These are phyloP conservation scores for Firmiana major DNA, from an alignment of 345 rosid species.

Conservation along the genomic window DNA sequence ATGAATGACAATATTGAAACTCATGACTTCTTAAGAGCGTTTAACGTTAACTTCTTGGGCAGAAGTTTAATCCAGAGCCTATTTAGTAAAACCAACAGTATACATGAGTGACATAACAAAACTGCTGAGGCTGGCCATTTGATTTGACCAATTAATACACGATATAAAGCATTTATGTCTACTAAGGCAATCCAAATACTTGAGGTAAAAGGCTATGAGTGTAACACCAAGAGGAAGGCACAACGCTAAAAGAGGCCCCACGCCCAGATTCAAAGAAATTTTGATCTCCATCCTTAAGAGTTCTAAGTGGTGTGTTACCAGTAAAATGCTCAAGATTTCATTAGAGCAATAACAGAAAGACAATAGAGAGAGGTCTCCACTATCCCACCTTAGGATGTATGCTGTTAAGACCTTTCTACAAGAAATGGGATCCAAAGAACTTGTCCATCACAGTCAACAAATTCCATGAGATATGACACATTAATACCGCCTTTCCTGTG, in stretches of 20 bases:
- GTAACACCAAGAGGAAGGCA: not conserved
- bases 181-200: not conserved
- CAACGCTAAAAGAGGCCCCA: not conserved
- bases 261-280: not conserved
- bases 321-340: not conserved
- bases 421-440: not conserved
- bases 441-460: not conserved
- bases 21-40: not conserved
- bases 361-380: not conserved
- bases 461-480: not conserved
- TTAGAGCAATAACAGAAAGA: not conserved
- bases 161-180: not conserved
- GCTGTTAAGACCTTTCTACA: not conserved
- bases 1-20: not conserved
- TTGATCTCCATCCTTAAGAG: not conserved
- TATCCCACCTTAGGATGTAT: not conserved
- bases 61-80: not conserved
- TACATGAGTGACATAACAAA: not conserved
- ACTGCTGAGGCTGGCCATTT: not conserved
- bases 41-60: not conserved
- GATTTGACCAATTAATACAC: not conserved
- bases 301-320: not conserved
- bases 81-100: not conserved
- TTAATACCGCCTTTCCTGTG: not conserved
- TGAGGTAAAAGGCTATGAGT: not conserved